A percentile compares a stretch with the other conserved stretches of the same genome.
These are phyloP conservation scores for Geotrichum bryndzae DNA, from an alignment of 1,139 yeast genomes.

Conservation along the genomic window DNA sequence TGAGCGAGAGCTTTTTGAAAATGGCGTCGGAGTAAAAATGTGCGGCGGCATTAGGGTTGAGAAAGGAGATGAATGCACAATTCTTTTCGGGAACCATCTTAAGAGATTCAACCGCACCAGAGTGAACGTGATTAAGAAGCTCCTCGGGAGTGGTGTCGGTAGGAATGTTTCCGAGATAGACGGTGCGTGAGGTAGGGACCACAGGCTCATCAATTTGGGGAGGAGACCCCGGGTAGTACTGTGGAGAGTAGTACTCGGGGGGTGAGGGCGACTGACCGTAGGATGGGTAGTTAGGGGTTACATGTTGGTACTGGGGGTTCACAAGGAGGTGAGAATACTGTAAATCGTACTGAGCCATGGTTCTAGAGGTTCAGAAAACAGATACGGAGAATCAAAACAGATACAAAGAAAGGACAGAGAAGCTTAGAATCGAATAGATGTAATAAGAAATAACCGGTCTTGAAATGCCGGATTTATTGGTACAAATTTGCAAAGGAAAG, in stretches of 20 bases:
- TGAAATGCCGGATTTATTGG: background rate
- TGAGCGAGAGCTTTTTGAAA: conserved; percentile 40
- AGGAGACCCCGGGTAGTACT: conserved; percentile 22
- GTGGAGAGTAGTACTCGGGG: conserved; percentile 22
- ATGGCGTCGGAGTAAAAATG: conserved; percentile 50
- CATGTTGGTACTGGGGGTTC: conserved; percentile 59
- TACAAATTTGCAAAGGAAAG: background rate
- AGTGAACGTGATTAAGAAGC: conserved; percentile 79
- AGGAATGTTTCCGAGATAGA: conserved; percentile 86
- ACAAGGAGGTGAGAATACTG: conserved; percentile 55
- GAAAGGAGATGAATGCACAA: conserved; percentile 43
- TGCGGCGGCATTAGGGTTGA: conserved; percentile 42
- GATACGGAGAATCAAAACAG: background rate
- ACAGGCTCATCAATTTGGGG: conserved; percentile 18
- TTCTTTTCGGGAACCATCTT: conserved; percentile 47
- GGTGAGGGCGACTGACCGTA: conserved; percentile 31
- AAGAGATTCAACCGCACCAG: conserved; percentile 80
- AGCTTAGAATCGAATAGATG: background rate
- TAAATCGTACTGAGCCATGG: conserved; percentile 34
- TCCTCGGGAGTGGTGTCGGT: conserved; percentile 75
- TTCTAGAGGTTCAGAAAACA: background rate
- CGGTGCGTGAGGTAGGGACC: conserved; percentile 50
- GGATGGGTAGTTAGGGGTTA: conserved; percentile 32
- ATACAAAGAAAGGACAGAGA: background rate
- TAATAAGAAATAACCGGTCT: background rate